Evolutionary conservation across 176 grass and related monocot genomes (phyloP), one percentile per base, ranked within the genome.

Genomic region (Phyllostachys edulis): DNA sequence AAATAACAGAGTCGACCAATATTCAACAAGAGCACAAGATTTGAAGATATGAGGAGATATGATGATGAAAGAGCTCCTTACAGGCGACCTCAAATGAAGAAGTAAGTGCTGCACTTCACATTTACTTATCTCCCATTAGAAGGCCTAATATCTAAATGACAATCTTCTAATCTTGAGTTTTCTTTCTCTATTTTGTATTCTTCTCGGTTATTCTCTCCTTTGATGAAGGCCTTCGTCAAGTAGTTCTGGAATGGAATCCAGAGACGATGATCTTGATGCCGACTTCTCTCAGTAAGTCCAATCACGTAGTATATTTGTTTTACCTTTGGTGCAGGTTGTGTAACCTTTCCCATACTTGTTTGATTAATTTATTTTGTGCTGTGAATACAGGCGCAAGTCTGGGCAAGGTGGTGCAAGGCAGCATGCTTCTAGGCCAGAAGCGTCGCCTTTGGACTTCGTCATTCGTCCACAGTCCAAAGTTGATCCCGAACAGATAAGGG

Each of bases 1-100:
- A 85, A 87, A 64, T 66, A 85, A 17, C 83, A 98, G 96, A 94
- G 91, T 84, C 96, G 96, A 52, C 89, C 93, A 51, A 98, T 98
- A 94, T 98, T 98, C 84, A 93, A 98, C 70, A 98, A 98, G 80
- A 98, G 93, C 72, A 94, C 87, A n/a, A 89, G 96, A 65, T 96
- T 94, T 87, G 96, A 98, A 70, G 96, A 98, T 70, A 98, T 98
- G 93, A 92, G 83, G 73, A 84, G 77, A 42, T 92, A 80, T 80
- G 96, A 98, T 23, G 93, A 90, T 85, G 91, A 90, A 87, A 85
- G 87, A 74, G 83, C 56, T 59, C 93, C 93, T 75, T 98, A 96
- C 61, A 87, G 96, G 80, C 83, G 91, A 34, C 91, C 85, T 42
- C 69, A 92, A 46, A 81, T 87, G 65, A 93, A 92, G 75, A 98